phyloP scores from a whole-genome alignment of 768 basidiomycete genomes.

The Termitomyces sp. region DNA sequence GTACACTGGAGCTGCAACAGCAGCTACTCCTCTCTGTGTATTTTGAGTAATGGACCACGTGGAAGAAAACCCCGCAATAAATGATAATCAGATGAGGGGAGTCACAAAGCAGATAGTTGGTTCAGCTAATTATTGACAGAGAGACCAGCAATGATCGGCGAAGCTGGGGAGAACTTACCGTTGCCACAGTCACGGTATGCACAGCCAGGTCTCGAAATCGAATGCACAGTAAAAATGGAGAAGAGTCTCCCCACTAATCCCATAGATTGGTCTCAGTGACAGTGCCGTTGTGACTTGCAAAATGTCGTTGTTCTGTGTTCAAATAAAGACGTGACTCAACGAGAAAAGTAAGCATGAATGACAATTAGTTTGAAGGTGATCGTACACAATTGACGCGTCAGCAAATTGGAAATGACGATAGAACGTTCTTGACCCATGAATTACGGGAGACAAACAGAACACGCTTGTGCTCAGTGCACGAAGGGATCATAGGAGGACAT shows the following conservation, averaged over 20 bases:
- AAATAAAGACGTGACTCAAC: neutral
- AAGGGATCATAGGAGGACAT: constrained; percentile 60
- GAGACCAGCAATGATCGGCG: neutral
- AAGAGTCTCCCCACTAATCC: constrained; percentile 56
- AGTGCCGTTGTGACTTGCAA: neutral
- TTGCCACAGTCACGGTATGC: constrained; percentile 58
- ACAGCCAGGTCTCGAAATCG: constrained; percentile 61
- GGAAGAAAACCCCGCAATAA: neutral
- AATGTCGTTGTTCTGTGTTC: neutral
- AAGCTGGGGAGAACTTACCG: constrained; percentile 34
- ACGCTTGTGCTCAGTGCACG: constrained; percentile 56
- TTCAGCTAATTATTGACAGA: too few relatives aligned
- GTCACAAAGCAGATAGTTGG: neutral
- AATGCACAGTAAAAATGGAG: constrained; percentile 58
- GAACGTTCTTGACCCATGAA: constrained; percentile 13
- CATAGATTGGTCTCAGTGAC: neutral
- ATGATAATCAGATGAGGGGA: neutral
- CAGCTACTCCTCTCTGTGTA: constrained; percentile 37
- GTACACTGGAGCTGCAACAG: constrained; percentile 38
- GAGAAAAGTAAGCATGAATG: neutral
- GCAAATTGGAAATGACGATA: neutral
- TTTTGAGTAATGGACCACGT: neutral
- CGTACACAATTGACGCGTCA: neutral
- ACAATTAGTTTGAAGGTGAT: neutral
- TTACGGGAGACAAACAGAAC: constrained; percentile 59